Base-by-base conservation (phyloP, 1,284 basidiomycete genomes). In the Tylopilus sp. region DNA sequence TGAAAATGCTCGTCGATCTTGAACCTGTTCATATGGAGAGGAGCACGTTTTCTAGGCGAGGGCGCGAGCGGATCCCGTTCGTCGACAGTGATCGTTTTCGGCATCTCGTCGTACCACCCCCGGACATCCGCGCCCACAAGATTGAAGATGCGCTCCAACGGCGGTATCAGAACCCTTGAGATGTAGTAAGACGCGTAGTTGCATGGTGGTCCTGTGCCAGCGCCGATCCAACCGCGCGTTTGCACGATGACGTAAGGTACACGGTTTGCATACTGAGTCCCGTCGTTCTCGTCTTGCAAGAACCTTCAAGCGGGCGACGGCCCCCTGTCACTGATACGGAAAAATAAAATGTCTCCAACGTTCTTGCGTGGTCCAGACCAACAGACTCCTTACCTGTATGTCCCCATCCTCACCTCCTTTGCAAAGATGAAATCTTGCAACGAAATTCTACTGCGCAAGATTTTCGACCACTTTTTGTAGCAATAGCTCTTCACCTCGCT, bases 381-480 rank as follows among this genome's bases (percentile, higher is more conserved):
- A 4, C n/a, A 7, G 6, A 6, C 26, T 29, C 6, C 70, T 59
- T 52, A 88, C 90, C 86, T 91, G 62, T 96, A 96, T 1, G 86
- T 89, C 6, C 95, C 95, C 72, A 98, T 77, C 60, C 77, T 83
- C 26, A 99, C 94, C 68, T 95, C 92, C 63, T 96, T 96, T 0
- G 95, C 88, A 58, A 97, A 91, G 44, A 94, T 87, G 61, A 97
- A 96, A 65, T 98, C 94, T 63, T 94, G 88, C 10, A 91, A 71
- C 2, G 89, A 87, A 3, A 85, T 85, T 53, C 80, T 82, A 46
- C 91, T 87, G 48, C 90, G 83, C 33, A 94, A 68, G 38, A 99
- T 81, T 65, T 89, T 91, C 12, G 78, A 75, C 93, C 94, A 99
- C 34, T 91, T 88, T 24, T 77, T 75, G 58, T 79, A 83, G 62